Evolutionary conservation across 768 basidiomycete species (phyloP).

Genomic region (Psilocybe cyanescens): DNA sequence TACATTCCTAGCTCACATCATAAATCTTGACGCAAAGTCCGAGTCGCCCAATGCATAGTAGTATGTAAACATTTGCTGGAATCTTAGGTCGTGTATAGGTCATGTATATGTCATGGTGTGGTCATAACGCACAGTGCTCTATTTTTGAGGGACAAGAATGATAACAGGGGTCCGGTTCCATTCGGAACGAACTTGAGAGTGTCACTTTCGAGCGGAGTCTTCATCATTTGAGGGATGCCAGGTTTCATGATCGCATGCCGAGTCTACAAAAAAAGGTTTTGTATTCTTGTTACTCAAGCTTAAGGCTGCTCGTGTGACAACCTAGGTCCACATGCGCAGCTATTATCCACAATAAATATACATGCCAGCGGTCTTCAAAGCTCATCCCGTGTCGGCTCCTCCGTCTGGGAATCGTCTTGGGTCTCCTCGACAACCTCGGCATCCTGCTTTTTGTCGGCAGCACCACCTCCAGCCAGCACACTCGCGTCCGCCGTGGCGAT

Average conservation of each 20-base stretch:
- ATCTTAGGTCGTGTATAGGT: neutral
- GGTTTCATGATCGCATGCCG: neutral
- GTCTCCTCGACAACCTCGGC: neutral
- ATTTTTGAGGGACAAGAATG: neutral
- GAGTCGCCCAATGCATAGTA: no score
- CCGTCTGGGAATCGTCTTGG: neutral
- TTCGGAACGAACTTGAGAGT: neutral
- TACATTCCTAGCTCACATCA: no score
- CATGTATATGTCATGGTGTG: neutral
- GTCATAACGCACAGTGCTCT: neutral
- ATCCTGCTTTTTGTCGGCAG: neutral
- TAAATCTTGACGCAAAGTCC: no score
- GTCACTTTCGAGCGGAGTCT: neutral
- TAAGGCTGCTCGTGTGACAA: neutral
- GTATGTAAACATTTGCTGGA: no score
- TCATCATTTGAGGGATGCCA: neutral
- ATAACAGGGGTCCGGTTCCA: neutral
- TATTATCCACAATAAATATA: neutral
- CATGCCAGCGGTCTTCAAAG: conserved; percentile 10
- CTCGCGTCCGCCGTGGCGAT: conserved; percentile 72
- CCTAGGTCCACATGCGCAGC: neutral
- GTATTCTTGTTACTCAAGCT: neutral
- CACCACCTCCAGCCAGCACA: conserved; percentile 56
- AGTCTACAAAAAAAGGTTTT: neutral
- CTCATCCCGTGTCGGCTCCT: conserved; percentile 19